These are phyloP conservation scores for Penicillium sp. DNA, from an alignment of 2,329 filamentous ascomycete genomes.

Conservation along the genomic window DNA sequence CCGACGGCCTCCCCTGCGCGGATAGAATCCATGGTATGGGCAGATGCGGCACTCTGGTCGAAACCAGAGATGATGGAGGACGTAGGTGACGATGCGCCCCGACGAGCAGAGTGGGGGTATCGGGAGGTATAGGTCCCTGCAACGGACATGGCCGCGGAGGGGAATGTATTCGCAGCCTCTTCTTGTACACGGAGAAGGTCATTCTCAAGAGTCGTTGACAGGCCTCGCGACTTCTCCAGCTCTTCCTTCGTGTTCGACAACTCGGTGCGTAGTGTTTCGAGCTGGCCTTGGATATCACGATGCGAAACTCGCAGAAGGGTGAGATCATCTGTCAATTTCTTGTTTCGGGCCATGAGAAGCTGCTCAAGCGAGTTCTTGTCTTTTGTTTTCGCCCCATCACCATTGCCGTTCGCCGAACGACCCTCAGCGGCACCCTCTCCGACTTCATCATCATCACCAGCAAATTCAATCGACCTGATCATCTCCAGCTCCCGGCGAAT, in stretches of 20 bases:
- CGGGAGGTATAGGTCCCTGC: constrained; percentile 85
- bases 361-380: constrained; percentile 79
- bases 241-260: constrained; percentile 79
- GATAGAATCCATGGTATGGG: constrained; percentile 55
- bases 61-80: constrained; percentile 99
- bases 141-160: constrained; percentile 80
- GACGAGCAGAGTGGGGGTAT: constrained; percentile 68
- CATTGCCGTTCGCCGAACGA: constrained; percentile 41
- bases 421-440: constrained; percentile 43
- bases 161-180: constrained; percentile 76
- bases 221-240: constrained; percentile 74
- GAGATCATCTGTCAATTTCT: constrained; percentile 91
- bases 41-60: constrained; percentile 59
- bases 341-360: constrained; percentile 85
- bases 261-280: constrained; percentile 78
- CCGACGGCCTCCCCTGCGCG: constrained; percentile 65
- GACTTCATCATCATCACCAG: constrained; percentile 69
- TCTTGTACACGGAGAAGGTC: constrained; percentile 85
- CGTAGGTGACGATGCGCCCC: constrained; percentile 75
- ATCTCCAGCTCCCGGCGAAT: constrained; percentile 95
- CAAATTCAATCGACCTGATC: constrained; percentile 95
- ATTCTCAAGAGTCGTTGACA: constrained; percentile 86
- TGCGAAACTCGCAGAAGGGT: constrained; percentile 91
- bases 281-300: constrained; percentile 77
- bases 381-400: constrained; percentile 54